phyloP scores from a whole-genome alignment of 495 filamentous ascomycete species.

The Monascus purpureus region DNA sequence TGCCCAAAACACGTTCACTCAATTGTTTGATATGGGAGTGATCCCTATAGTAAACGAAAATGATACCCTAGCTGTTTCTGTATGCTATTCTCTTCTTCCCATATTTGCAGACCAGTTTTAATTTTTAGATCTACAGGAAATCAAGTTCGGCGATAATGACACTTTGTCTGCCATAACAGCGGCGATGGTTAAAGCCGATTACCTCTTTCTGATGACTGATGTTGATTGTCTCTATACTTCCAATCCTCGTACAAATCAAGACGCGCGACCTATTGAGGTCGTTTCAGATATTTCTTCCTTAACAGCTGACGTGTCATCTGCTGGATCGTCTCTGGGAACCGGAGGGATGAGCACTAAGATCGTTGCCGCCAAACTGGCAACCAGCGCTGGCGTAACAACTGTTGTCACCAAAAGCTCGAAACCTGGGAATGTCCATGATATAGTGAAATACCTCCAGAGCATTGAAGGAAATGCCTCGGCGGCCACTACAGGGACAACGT shows the following conservation, averaged over 20 bases:
- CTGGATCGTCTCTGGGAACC: slow-evolving; percentile 82
- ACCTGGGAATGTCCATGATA: slow-evolving; percentile 81
- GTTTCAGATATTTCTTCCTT: slow-evolving; percentile 78
- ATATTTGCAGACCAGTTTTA: neutral
- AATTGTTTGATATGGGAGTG: slow-evolving; percentile 87
- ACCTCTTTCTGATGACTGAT: slow-evolving; percentile 97
- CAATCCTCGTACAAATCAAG: slow-evolving; percentile 72
- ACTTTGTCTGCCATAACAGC: slow-evolving; percentile 93
- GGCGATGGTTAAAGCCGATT: slow-evolving; percentile 93
- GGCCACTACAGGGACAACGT: slow-evolving; percentile 11
- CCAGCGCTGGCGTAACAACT: slow-evolving; percentile 88
- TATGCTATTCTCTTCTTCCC: slow-evolving; percentile 14
- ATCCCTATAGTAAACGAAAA: slow-evolving; percentile 99
- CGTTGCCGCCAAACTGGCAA: slow-evolving; percentile 83
- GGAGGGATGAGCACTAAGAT: slow-evolving; percentile 98
- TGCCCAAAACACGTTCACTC: slow-evolving; percentile 83
- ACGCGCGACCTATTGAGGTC: slow-evolving; percentile 81
- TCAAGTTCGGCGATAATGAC: slow-evolving; percentile 99
- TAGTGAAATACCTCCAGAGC: slow-evolving; percentile 68
- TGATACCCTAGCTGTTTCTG: slow-evolving; percentile 85
- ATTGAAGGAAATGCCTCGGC: slow-evolving; percentile 17
- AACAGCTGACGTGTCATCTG: slow-evolving; percentile 82
- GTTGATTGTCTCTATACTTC: slow-evolving; percentile 95
- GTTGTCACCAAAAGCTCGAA: slow-evolving; percentile 85
- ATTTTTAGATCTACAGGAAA: slow-evolving; percentile 42